phyloP scores from a whole-genome alignment of 441 rosid genomes.

The Brassica balearica region DNA sequence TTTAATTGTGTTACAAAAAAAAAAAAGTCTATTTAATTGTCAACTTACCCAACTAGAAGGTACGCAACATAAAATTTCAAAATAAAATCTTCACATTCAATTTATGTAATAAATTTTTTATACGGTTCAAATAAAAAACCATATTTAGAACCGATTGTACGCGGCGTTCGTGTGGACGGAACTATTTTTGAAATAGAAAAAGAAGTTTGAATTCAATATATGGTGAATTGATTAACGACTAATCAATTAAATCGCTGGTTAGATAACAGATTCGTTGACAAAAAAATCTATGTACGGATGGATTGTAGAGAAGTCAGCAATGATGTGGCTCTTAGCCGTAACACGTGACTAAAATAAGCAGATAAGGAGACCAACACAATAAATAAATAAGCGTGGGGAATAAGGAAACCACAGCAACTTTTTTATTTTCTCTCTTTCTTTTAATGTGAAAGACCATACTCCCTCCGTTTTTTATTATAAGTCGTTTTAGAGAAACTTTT shows the following conservation, averaged over 20 bases:
- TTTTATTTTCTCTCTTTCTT: not conserved
- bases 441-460: not conserved
- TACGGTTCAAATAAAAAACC: too few species aligned
- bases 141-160: not conserved
- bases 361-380: constrained; percentile 30
- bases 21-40: not conserved
- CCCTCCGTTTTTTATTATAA: too few species aligned
- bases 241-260: not conserved
- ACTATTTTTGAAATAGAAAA: not conserved
- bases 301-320: constrained; percentile 19
- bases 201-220: constrained; percentile 3
- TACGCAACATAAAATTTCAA: not conserved
- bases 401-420: constrained; percentile 29
- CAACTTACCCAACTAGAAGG: constrained; percentile 21
- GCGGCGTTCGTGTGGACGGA: not conserved
- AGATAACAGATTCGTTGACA: not conserved
- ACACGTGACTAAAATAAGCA: constrained; percentile 4
- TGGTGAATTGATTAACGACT: constrained; percentile 5
- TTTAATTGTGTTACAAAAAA: too few species aligned
- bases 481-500: too few species aligned
- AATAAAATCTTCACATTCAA: not conserved
- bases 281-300: not conserved
- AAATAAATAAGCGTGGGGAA: constrained; percentile 39
- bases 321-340: constrained; percentile 14
- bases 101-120: not conserved